Evolutionary conservation across 139 green algal species (phyloP).

Genomic region (Nannochloris sp.): DNA sequence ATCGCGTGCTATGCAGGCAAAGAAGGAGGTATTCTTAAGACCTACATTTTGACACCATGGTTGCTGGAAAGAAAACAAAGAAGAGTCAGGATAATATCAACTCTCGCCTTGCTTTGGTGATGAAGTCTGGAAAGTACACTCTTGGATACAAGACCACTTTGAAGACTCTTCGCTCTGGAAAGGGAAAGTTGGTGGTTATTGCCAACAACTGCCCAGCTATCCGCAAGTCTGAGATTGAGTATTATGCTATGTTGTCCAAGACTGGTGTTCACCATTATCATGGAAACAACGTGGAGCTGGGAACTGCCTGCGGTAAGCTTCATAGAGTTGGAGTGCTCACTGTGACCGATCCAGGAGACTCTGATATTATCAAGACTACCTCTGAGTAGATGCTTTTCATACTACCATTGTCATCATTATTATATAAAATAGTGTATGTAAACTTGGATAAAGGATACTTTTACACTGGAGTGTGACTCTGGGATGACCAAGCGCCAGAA

Average conservation of each 20-base stretch:
- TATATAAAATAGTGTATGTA: slow-evolving; percentile 1
- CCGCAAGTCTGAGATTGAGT: slow-evolving; percentile 97
- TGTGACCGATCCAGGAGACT: slow-evolving; percentile 96
- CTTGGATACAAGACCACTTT: slow-evolving; percentile 97
- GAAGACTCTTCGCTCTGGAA: slow-evolving; percentile 92
- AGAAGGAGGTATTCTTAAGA: slow-evolving; percentile 29
- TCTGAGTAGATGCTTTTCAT: slow-evolving; percentile 11
- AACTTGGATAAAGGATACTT: neutral
- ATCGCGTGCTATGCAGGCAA: slow-evolving; percentile 14
- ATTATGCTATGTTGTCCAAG: slow-evolving; percentile 99
- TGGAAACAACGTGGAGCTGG: slow-evolving; percentile 98
- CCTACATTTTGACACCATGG: slow-evolving; percentile 17
- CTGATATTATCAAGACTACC: slow-evolving; percentile 82
- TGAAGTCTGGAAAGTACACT: slow-evolving; percentile 99
- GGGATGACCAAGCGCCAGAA: too few relatives aligned
- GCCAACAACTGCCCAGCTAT: slow-evolving; percentile 93
- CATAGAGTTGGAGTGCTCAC: slow-evolving; percentile 86
- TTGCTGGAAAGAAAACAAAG: slow-evolving; percentile 53
- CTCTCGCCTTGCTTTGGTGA: slow-evolving; percentile 88
- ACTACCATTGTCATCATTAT: neutral
- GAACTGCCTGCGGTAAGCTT: slow-evolving; percentile 95
- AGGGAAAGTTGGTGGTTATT: slow-evolving; percentile 97
- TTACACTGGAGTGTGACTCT: neutral
- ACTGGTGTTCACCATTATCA: slow-evolving; percentile 96
- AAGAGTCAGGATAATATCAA: slow-evolving; percentile 96